Percentiles rank a stretch among this genome's conserved stretches.
Evolutionary conservation across 2,329 filamentous ascomycete genomes (phyloP).

Genomic region (Alternaria viburni): DNA sequence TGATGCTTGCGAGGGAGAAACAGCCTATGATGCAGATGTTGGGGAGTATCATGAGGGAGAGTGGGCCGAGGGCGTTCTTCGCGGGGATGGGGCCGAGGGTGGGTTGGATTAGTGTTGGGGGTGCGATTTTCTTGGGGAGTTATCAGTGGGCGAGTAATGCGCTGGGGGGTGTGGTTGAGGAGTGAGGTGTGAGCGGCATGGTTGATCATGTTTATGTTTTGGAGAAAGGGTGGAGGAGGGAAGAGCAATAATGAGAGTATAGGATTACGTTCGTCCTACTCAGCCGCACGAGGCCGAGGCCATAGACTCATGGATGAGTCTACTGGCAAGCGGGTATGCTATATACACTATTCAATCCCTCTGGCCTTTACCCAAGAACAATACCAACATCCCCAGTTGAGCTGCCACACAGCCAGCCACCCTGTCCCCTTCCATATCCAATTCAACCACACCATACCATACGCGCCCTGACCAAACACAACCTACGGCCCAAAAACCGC

Average conservation of each 20-base stretch:
- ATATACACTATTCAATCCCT: conserved; percentile 1
- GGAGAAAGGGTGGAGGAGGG: background rate
- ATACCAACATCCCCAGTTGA: background rate
- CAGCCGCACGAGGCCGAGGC: background rate
- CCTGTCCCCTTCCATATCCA: background rate
- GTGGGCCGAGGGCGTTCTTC: conserved; percentile 74
- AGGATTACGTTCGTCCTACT: background rate
- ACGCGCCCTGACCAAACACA: background rate
- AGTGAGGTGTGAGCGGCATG: background rate
- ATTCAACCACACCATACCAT: background rate
- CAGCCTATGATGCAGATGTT: conserved; percentile 67
- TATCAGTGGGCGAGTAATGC: conserved; percentile 89
- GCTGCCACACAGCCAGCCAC: background rate
- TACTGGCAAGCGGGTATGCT: background rate
- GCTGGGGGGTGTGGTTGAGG: conserved; percentile 57
- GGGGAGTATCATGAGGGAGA: conserved; percentile 65
- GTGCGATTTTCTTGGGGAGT: conserved; percentile 91
- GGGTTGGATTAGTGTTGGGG: conserved; percentile 93
- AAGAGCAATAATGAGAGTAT: background rate
- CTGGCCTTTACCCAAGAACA: background rate
- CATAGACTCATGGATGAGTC: background rate
- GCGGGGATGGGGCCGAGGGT: conserved; percentile 80
- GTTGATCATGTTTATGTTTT: background rate
- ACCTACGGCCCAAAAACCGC: conserved; percentile 24
- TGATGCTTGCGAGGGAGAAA: conserved; percentile 84